These are phyloP conservation scores for Xylaria arbuscula DNA, from an alignment of 2,329 filamentous ascomycete species.

Conservation along the genomic window DNA sequence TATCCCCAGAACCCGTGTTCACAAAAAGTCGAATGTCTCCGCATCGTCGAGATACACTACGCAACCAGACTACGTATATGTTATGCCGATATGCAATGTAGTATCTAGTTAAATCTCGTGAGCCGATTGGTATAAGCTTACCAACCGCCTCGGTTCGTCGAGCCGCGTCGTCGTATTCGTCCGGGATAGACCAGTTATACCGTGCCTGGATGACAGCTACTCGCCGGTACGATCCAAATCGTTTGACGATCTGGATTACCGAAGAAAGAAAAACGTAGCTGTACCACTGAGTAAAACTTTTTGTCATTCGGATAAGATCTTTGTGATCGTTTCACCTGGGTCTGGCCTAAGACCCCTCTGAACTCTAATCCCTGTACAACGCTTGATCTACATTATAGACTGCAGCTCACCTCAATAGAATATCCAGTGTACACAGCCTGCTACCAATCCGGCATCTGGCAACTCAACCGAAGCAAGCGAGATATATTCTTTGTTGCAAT, in stretches of 20 bases:
- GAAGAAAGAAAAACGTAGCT: neutral
- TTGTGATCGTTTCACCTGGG: neutral
- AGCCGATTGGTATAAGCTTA: constrained; percentile 14
- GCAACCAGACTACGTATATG: too few species aligned
- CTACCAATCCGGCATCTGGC: neutral
- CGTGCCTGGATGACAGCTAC: neutral
- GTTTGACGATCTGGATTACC: neutral
- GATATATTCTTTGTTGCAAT: neutral
- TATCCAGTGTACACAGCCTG: neutral
- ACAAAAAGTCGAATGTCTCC: neutral
- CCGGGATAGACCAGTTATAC: constrained; percentile 6
- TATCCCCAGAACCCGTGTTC: neutral
- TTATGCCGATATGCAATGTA: neutral
- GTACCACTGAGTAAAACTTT: constrained; percentile 1
- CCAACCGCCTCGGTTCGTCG: constrained; percentile 17
- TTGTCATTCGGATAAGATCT: constrained; percentile 20
- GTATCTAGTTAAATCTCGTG: constrained; percentile 3
- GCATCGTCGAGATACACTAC: neutral
- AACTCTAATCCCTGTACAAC: neutral
- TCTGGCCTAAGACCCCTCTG: neutral
- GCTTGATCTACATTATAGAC: neutral
- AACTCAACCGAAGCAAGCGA: neutral
- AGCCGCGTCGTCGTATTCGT: constrained; percentile 16
- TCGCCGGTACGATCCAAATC: constrained; percentile 9
- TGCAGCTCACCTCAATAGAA: neutral